Evolutionary conservation across 2,329 filamentous ascomycete genomes (phyloP).

Genomic region (Arthrobotrys musiformis): DNA sequence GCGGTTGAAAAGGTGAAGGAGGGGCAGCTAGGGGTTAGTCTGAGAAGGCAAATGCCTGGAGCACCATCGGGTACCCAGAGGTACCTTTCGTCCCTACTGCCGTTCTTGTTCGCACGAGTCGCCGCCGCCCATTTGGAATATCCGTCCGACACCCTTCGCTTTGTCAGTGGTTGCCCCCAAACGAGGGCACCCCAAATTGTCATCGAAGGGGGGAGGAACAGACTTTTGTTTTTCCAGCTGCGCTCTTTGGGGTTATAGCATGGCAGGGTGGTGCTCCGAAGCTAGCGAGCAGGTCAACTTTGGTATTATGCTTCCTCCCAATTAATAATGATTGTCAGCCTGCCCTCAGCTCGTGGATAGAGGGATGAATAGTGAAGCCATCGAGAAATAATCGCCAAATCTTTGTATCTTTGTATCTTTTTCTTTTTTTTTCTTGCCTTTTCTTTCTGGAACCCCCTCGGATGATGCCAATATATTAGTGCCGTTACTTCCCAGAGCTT

Average conservation of each 20-base stretch:
- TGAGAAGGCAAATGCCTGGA: conserved; percentile 41
- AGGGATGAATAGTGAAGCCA: conserved; percentile 17
- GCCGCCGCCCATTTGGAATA: conserved; percentile 55
- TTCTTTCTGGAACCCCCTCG: conserved; percentile 16
- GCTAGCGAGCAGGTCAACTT: conserved; percentile 49
- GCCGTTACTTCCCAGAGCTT: conserved; percentile 5
- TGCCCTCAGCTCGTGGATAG: conserved; percentile 37
- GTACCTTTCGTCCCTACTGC: conserved; percentile 47
- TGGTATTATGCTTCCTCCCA: conserved; percentile 47
- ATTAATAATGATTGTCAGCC: conserved; percentile 53
- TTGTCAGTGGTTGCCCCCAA: conserved; percentile 48
- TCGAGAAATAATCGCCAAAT: conserved; percentile 35
- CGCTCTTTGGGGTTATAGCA: conserved; percentile 51
- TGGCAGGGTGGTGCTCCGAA: conserved; percentile 25
- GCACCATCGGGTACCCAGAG: conserved; percentile 41
- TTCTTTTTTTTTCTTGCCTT: conserved; percentile 13
- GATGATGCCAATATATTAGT: conserved; percentile 22
- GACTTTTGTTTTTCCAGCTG: conserved; percentile 52
- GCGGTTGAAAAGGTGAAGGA: conserved; percentile 11
- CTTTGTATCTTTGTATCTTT: background rate
- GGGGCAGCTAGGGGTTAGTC: conserved; percentile 1
- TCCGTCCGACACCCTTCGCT: conserved; percentile 50
- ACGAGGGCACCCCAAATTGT: conserved; percentile 28
- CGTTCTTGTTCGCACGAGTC: conserved; percentile 47
- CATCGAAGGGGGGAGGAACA: conserved; percentile 18